Evolutionary conservation across 495 filamentous ascomycete genomes (phyloP).

Genomic region (Aspergillus ostianus): DNA sequence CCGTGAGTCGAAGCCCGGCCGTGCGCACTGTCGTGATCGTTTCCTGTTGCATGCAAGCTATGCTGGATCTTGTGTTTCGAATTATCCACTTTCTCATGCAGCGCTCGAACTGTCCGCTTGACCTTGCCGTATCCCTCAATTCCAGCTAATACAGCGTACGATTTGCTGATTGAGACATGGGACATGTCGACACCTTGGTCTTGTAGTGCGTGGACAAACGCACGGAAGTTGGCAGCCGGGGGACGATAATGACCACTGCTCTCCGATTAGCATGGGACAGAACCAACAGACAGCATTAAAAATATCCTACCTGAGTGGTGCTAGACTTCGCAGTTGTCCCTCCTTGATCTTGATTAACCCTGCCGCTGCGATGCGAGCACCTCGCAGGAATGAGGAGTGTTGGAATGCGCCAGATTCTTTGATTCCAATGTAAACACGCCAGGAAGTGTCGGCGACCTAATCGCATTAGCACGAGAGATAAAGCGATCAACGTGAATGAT

Average conservation of each 20-base stretch:
- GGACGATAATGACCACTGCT: conserved; percentile 82
- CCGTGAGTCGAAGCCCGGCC: too few relatives aligned
- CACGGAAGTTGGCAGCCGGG: conserved; percentile 72
- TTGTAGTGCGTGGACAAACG: conserved; percentile 71
- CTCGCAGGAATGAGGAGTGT: conserved; percentile 84
- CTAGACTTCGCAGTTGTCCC: conserved; percentile 63
- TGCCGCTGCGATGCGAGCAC: conserved; percentile 75
- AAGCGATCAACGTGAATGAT: not conserved
- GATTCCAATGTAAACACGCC: conserved; percentile 86
- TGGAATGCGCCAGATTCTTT: conserved; percentile 88
- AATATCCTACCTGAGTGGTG: conserved; percentile 31
- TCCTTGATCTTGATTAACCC: conserved; percentile 82
- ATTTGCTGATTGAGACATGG: conserved; percentile 71
- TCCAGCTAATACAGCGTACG: conserved; percentile 78
- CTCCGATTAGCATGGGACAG: not conserved
- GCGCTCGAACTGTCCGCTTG: conserved; percentile 56
- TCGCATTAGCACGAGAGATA: not conserved
- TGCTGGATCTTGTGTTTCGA: conserved; percentile 21
- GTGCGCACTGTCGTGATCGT: too few relatives aligned
- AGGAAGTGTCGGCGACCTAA: conserved; percentile 68
- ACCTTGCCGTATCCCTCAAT: conserved; percentile 72
- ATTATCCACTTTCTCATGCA: conserved; percentile 34
- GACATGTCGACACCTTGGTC: conserved; percentile 77
- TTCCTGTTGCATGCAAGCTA: too few relatives aligned
- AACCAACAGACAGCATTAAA: not conserved